Evolutionary conservation across 1,284 basidiomycete genomes (phyloP).

Genomic region (Psilocybe mexicana): DNA sequence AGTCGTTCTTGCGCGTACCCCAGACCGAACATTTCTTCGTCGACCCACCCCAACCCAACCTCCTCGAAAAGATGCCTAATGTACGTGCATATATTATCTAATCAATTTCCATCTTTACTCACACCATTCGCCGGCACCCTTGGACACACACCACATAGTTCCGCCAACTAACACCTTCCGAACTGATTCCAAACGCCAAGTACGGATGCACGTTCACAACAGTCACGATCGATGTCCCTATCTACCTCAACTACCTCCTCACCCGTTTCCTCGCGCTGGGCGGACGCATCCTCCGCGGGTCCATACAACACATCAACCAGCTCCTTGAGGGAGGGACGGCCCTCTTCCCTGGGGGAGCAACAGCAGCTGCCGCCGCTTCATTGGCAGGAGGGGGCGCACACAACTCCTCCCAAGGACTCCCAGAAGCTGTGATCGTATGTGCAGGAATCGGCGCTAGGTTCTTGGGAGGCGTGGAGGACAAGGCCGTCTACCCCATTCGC

Average conservation of each 20-base stretch:
- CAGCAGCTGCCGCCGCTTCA: too few relatives aligned
- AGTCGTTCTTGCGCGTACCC: conserved; percentile 59
- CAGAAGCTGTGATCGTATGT: conserved; percentile 66
- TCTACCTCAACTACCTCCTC: conserved; percentile 70
- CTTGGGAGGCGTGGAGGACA: conserved; percentile 81
- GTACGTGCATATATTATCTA: conserved; percentile 38
- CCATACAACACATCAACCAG: conserved; percentile 66
- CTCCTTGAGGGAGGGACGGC: conserved; percentile 60
- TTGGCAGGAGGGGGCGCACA: background rate
- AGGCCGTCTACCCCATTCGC: conserved; percentile 72
- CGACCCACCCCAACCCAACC: conserved; percentile 39
- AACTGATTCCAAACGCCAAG: conserved; percentile 43
- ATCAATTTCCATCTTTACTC: background rate
- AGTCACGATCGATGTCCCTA: conserved; percentile 66
- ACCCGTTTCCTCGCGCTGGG: conserved; percentile 60
- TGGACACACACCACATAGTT: conserved; percentile 40
- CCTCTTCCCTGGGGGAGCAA: conserved; percentile 33
- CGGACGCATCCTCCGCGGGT: conserved; percentile 56
- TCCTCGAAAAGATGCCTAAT: conserved; percentile 61
- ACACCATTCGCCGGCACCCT: background rate
- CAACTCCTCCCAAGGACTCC: conserved; percentile 35
- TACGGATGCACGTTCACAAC: conserved; percentile 62
- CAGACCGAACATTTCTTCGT: conserved; percentile 63
- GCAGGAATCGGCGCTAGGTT: conserved; percentile 64
- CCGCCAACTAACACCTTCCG: conserved; percentile 42